phyloP scores from a whole-genome alignment of 441 rosid species.

The Euphorbia neoarborescens region DNA sequence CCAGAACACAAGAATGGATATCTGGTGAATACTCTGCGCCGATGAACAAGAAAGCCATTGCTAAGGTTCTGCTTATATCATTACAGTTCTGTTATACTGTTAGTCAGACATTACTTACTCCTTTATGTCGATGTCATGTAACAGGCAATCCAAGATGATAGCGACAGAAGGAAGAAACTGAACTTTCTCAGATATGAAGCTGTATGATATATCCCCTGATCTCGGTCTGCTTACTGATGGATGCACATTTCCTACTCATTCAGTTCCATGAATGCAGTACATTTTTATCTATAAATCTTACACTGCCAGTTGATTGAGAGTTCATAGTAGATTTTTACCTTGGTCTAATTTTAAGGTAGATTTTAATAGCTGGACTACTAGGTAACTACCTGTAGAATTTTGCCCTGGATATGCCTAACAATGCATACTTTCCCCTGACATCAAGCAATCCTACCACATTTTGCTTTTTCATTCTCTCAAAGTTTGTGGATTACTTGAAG shows the following conservation, averaged over 20 bases:
- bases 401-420: not conserved
- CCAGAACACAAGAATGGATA: slow-evolving; percentile 64
- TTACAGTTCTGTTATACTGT: not conserved
- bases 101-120: slow-evolving; percentile 10
- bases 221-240: slow-evolving; percentile 14
- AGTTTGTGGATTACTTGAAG: not conserved
- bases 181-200: slow-evolving; percentile 85
- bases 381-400: not conserved
- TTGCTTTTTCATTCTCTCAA: not conserved
- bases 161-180: slow-evolving; percentile 74
- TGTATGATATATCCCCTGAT: slow-evolving; percentile 46
- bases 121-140: slow-evolving; percentile 13
- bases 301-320: not conserved
- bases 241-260: not conserved
- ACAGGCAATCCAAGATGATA: slow-evolving; percentile 64
- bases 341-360: not conserved
- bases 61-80: slow-evolving; percentile 42
- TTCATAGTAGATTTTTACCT: not conserved
- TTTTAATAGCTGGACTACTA: not conserved
- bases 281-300: not conserved
- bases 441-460: not conserved
- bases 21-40: slow-evolving; percentile 59
- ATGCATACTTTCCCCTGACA: not conserved
- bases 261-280: not conserved
- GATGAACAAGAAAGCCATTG: slow-evolving; percentile 52